These are phyloP conservation scores for Paramecium octaurelia DNA, from an alignment of 73 alveolate genomes.

Conservation along the genomic window DNA sequence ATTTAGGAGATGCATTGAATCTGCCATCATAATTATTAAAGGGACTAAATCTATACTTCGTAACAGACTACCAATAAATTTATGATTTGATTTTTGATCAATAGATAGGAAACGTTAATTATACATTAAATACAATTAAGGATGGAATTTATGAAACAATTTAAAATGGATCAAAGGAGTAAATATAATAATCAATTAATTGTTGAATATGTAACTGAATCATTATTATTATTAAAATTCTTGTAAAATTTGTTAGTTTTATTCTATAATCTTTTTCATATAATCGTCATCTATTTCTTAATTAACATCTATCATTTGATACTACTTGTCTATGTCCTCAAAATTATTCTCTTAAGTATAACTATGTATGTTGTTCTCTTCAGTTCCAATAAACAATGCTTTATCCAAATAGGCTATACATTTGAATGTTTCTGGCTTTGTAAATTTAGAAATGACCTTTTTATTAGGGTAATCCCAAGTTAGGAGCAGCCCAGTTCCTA, in stretches of 20 bases:
- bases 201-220: neutral
- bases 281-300: conserved; percentile 14
- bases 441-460: conserved; percentile 52
- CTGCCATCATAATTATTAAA: conserved; percentile 44
- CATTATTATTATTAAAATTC: neutral
- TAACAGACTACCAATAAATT: conserved; percentile 34
- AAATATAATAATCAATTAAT: neutral
- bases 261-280: neutral
- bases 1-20: conserved; percentile 50
- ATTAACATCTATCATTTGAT: conserved; percentile 10
- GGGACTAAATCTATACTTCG: conserved; percentile 52
- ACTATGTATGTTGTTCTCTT: conserved; percentile 67
- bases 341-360: conserved; percentile 35
- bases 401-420: conserved; percentile 79
- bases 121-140: neutral
- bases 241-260: neutral
- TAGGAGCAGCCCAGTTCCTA: conserved; percentile 71
- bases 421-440: conserved; percentile 74
- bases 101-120: neutral
- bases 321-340: neutral
- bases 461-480: conserved; percentile 74
- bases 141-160: neutral
- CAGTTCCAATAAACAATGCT: conserved; percentile 84
- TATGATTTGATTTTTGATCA: conserved; percentile 44
- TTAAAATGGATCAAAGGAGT: neutral